A percentile compares a stretch with the other conserved stretches of the same genome.
These are phyloP conservation scores for Hymenoscyphus repandus DNA, from an alignment of 2,329 filamentous ascomycete species.

Conservation along the genomic window DNA sequence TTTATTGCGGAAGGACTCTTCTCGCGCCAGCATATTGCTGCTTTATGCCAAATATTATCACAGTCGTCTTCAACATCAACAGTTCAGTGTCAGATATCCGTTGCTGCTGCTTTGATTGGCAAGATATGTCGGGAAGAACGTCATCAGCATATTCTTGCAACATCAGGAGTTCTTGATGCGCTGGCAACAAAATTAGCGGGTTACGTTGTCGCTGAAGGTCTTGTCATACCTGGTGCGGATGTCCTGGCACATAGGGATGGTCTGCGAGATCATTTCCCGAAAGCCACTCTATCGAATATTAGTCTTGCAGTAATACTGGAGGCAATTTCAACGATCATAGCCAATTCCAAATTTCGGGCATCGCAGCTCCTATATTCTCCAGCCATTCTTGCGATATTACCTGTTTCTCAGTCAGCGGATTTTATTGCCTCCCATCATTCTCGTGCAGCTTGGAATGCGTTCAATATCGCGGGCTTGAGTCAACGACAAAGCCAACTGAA, in stretches of 20 bases:
- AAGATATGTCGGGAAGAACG: constrained; percentile 61
- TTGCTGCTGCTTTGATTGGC: constrained; percentile 52
- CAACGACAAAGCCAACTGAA: constrained; percentile 37
- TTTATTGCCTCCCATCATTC: constrained; percentile 45
- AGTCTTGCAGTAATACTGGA: constrained; percentile 68
- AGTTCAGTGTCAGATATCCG: constrained; percentile 55
- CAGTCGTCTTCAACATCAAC: constrained; percentile 48
- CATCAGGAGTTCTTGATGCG: constrained; percentile 69
- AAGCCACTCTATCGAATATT: constrained; percentile 52
- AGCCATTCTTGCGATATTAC: constrained; percentile 64
- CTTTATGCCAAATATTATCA: constrained; percentile 60
- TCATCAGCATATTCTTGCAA: constrained; percentile 67
- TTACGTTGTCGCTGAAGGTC: constrained; percentile 62
- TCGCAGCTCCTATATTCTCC: constrained; percentile 66
- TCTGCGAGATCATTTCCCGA: constrained; percentile 52
- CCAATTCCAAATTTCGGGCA: constrained; percentile 72
- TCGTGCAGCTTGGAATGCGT: constrained; percentile 45
- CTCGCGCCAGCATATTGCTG: constrained; percentile 52
- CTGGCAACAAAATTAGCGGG: constrained; percentile 69
- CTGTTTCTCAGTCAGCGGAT: constrained; percentile 43
- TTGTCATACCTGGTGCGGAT: constrained; percentile 63
- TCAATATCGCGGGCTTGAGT: constrained; percentile 46
- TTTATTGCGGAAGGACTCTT: constrained; percentile 63
- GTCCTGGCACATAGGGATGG: constrained; percentile 48
- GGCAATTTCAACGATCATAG: constrained; percentile 70